Evolutionary conservation across 192 early-diverging fungal genomes (phyloP).

Genomic region (Diversispora eburnea): DNA sequence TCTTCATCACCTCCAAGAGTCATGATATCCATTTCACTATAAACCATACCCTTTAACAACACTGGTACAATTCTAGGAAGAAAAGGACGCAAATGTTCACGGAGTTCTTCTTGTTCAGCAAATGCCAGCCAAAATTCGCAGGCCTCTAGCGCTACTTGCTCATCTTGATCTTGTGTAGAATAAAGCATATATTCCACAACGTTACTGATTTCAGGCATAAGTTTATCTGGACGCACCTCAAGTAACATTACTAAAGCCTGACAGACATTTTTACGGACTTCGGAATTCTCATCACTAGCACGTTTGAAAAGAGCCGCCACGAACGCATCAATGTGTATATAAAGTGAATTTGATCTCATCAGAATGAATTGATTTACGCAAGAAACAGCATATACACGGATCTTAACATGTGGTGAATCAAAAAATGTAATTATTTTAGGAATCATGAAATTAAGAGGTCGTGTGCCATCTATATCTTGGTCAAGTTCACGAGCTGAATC

Average conservation of each 20-base stretch:
- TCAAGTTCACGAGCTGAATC: conserved; percentile 83
- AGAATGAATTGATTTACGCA: conserved; percentile 86
- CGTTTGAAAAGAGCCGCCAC: conserved; percentile 77
- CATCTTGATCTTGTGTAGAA: conserved; percentile 83
- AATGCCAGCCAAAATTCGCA: conserved; percentile 99
- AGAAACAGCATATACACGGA: conserved; percentile 79
- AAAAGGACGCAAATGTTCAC: conserved; percentile 66
- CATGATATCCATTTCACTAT: conserved; percentile 86
- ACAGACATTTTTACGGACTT: conserved; percentile 91
- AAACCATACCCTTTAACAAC: conserved; percentile 93
- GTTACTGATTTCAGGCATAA: conserved; percentile 82
- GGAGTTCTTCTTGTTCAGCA: conserved; percentile 86
- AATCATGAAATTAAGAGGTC: conserved; percentile 80
- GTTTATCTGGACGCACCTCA: conserved; percentile 78
- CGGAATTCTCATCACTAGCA: conserved; percentile 75
- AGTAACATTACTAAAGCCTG: conserved; percentile 89
- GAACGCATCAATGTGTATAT: conserved; percentile 65
- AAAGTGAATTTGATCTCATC: conserved; percentile 68
- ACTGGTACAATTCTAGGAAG: conserved; percentile 82
- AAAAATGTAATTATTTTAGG: conserved; percentile 87
- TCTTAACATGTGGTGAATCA: conserved; percentile 64
- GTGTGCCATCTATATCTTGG: conserved; percentile 64
- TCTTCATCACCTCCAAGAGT: conserved; percentile 77
- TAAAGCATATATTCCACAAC: conserved; percentile 95
- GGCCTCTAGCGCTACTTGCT: conserved; percentile 91